Evolutionary conservation across 805 yeast genomes (phyloP), one percentile per base, ranked within the genome.

Genomic region (Saturnispora mendoncae): DNA sequence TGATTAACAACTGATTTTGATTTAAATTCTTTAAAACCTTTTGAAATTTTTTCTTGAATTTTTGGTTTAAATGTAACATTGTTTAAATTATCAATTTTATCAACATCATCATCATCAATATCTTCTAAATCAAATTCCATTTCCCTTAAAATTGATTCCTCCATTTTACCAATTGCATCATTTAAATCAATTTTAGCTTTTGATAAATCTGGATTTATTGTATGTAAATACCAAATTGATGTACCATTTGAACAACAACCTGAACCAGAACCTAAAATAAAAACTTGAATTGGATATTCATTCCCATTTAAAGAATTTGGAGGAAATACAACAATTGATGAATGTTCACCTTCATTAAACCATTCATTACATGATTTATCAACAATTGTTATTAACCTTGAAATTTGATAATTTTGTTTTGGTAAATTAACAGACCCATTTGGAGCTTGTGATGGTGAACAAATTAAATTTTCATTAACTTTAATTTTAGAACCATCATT

Each of bases 321-420:
- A 15, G 98, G 97, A 69, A 92, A 90, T 1, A 87, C 94, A 24
- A 90, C 94, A 26, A 88, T 70, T 0, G 96, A 84, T 0, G 90
- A 80, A 34, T 78, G 71, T 65, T 90, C 97, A 38, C 77, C 78
- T 37, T 83, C 87, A 12, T 78, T 72, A 66, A 88, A 83, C 97
- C 97, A 90, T 65, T 87, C 94, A 39, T 71, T 73, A 66, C 97
- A 90, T 48, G 82, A 82, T 55, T 84, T 84, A 49, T 81, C 80
- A 18, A 88, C 97, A 33, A 86, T 75, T 9, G 90, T 83, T 5
- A 84, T 76, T 58, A 90, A 62, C 50, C 96, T 74, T 39, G 87
- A 80, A 26, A 84, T 69, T 51, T 78, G 78, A 53, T 66, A 74
- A 20, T 67, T 58, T 61, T 69, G 64, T 48, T 61, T 53, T 42